A percentile compares a stretch with the other conserved stretches of the same genome.
These are phyloP conservation scores for Taphrina betulina DNA, from an alignment of 1,139 yeast species.

Conservation along the genomic window DNA sequence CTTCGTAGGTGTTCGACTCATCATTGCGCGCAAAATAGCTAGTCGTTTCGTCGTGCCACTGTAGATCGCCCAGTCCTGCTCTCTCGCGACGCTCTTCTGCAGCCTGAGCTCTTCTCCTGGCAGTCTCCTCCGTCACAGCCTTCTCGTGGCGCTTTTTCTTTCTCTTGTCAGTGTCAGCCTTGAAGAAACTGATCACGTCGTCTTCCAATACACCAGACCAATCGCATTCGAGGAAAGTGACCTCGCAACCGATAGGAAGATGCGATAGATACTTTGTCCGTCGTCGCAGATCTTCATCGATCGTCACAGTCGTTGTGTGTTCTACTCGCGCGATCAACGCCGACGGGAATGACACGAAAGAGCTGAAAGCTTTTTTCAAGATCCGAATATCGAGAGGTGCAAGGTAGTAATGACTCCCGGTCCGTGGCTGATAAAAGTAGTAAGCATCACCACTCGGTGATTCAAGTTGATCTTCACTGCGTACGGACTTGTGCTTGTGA, in stretches of 20 bases:
- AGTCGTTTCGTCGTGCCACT: conserved; percentile 22
- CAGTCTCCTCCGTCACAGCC: conserved; percentile 45
- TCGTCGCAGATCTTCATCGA: conserved; percentile 56
- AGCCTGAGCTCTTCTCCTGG: conserved; percentile 29
- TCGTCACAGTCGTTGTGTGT: conserved; percentile 62
- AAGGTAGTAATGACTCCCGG: conserved; percentile 64
- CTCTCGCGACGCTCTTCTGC: conserved; percentile 23
- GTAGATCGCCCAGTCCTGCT: conserved; percentile 4
- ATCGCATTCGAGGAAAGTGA: conserved; percentile 81
- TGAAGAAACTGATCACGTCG: conserved; percentile 58
- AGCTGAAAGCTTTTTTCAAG: conserved; percentile 60
- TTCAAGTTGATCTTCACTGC: no score
- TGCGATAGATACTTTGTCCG: conserved; percentile 75
- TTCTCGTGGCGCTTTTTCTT: conserved; percentile 56
- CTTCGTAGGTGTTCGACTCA: conserved; percentile 24
- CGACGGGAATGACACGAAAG: conserved; percentile 66
- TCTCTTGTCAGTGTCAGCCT: conserved; percentile 62
- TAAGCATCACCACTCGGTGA: conserved; percentile 44
- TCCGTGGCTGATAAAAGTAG: conserved; percentile 70
- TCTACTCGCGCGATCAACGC: conserved; percentile 63
- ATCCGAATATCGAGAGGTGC: conserved; percentile 79
- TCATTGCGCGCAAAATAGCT: conserved; percentile 23
- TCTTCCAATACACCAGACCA: conserved; percentile 61
- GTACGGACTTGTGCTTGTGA: no score
- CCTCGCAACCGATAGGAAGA: conserved; percentile 77